A percentile compares a stretch with the other conserved stretches of the same genome.
Evolutionary conservation across 2,329 filamentous ascomycete species (phyloP).

Genomic region (Amesomyces nigricolor): DNA sequence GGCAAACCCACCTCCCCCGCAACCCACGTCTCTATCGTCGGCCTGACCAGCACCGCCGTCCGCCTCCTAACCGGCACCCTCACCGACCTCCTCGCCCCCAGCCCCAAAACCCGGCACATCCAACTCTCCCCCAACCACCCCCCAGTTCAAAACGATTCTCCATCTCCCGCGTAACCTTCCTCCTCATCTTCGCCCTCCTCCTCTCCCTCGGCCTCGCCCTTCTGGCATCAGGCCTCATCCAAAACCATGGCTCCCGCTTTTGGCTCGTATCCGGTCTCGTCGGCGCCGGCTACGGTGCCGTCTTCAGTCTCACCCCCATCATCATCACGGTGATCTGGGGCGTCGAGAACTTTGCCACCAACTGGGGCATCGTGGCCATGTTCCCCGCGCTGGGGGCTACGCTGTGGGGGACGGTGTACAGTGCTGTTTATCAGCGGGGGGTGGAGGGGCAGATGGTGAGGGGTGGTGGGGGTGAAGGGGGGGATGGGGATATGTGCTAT

Average conservation of each 20-base stretch:
- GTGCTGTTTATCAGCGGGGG: slow-evolving; percentile 67
- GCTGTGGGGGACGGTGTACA: slow-evolving; percentile 88
- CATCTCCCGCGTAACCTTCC: slow-evolving; percentile 73
- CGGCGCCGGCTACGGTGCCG: slow-evolving; percentile 86
- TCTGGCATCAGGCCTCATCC: slow-evolving; percentile 69
- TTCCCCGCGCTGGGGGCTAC: slow-evolving; percentile 83
- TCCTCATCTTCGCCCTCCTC: slow-evolving; percentile 67
- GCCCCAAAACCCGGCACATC: slow-evolving; percentile 53
- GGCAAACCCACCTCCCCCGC: slow-evolving; percentile 56
- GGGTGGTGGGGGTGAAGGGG: slow-evolving; percentile 26
- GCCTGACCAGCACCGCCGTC: slow-evolving; percentile 82
- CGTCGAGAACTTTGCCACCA: slow-evolving; percentile 96
- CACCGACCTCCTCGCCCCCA: slow-evolving; percentile 77
- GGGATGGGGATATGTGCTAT: slow-evolving; percentile 61
- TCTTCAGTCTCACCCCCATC: slow-evolving; percentile 84
- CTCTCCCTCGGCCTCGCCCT: slow-evolving; percentile 71
- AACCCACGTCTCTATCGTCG: slow-evolving; percentile 90
- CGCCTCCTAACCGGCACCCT: slow-evolving; percentile 85
- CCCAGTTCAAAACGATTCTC: slow-evolving; percentile 38
- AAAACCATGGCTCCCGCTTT: slow-evolving; percentile 72
- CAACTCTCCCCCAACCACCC: slow-evolving; percentile 38
- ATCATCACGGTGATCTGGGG: slow-evolving; percentile 98
- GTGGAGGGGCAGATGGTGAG: slow-evolving; percentile 33
- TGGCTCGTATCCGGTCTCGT: slow-evolving; percentile 80
- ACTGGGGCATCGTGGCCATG: slow-evolving; percentile 94